Evolutionary conservation across 1,139 yeast genomes (phyloP).

Genomic region (Tardiomyces digboiensis): DNA sequence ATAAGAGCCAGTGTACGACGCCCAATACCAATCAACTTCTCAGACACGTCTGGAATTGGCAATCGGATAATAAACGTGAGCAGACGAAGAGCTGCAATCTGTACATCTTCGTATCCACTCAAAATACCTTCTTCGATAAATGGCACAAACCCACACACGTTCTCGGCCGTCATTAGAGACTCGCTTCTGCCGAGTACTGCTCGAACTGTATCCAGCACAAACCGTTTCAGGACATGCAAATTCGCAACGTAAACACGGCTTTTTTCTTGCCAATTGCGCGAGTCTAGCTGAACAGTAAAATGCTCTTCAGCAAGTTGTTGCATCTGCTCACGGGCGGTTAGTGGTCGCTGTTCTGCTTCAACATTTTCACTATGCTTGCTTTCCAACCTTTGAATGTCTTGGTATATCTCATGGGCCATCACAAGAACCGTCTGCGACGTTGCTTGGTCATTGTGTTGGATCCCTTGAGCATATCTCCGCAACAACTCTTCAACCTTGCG

Average conservation of each 20-base stretch:
- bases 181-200: constrained; percentile 55
- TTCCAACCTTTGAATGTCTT: constrained; percentile 37
- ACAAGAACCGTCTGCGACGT: constrained; percentile 50
- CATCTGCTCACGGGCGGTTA: constrained; percentile 1
- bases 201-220: constrained; percentile 70
- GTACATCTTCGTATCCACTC: constrained; percentile 67
- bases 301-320: constrained; percentile 37
- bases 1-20: constrained; percentile 53
- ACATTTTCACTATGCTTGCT: constrained; percentile 8
- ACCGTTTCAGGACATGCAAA: constrained; percentile 44
- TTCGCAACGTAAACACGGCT: constrained; percentile 43
- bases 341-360: constrained; percentile 1
- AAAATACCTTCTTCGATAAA: constrained; percentile 49
- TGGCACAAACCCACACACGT: constrained; percentile 70
- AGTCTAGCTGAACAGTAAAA: constrained; percentile 57
- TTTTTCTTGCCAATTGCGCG: constrained; percentile 46
- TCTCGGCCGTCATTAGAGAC: constrained; percentile 44
- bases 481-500: constrained; percentile 72
- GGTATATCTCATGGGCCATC: constrained; percentile 65
- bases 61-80: constrained; percentile 52
- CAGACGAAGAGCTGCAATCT: constrained; percentile 57
- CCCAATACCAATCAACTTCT: constrained; percentile 24
- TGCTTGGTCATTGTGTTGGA: constrained; percentile 55
- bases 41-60: constrained; percentile 49
- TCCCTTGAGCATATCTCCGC: constrained; percentile 67